phyloP scores from a whole-genome alignment of 164 flowering plant species.

The Pachysandra terminalis region DNA sequence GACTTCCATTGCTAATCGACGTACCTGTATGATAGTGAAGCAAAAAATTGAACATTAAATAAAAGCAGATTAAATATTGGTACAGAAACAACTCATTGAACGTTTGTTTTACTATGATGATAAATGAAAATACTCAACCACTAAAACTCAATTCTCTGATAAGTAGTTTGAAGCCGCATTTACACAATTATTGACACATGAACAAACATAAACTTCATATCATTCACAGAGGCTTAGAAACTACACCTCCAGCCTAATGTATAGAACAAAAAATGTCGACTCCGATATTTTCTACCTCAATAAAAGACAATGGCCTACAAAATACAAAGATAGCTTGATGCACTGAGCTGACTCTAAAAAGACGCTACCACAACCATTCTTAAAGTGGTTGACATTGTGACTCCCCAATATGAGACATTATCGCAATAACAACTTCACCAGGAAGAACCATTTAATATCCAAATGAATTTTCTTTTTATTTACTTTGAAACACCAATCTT shows the following conservation, averaged over 20 bases:
- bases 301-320: no score
- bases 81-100: background rate
- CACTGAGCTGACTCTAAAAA: background rate
- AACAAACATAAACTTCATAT: background rate
- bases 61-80: background rate
- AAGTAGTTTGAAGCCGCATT: background rate
- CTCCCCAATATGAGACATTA: no score
- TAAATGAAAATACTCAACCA: background rate
- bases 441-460: no score
- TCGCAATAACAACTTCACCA: no score
- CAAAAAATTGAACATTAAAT: background rate
- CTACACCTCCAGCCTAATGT: background rate
- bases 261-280: background rate
- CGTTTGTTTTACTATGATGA: background rate
- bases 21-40: slow-evolving; percentile 40
- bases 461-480: no score
- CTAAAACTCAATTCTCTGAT: background rate
- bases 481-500: no score
- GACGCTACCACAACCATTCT: background rate
- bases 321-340: background rate
- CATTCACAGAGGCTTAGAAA: background rate
- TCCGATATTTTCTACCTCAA: background rate
- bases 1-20: slow-evolving; percentile 69
- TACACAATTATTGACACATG: background rate
- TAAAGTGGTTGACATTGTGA: background rate